Evolutionary conservation across 1,284 basidiomycete species (phyloP), one percentile per base, ranked within the genome.

Genomic region (Austropuccinia psidii): DNA sequence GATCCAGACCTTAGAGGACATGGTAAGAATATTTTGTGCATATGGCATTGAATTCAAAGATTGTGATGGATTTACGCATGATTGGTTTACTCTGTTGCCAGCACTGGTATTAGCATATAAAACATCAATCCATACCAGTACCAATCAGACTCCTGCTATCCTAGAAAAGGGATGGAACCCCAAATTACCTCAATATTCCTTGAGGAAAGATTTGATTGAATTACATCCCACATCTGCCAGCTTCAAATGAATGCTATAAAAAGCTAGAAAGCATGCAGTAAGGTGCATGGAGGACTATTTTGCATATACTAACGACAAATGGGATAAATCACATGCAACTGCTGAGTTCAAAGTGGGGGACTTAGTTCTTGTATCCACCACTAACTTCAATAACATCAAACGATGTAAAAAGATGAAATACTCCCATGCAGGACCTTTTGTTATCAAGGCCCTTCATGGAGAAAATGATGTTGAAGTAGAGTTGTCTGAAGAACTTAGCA

Each of bases 381-480:
- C 35, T 13, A 39, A 69, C 9, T 58, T 69, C 24, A 69, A 24
- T 9, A 69, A 55, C 21, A 24, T 69, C 0, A n/a, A 57, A 17
- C 39, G 52, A 1, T 24, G n/a, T 6, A 41, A 31, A n/a, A 69
- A 69, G 24, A 17, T 69, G 39, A 55, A 57, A 31, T 50, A 69
- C 31, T 19, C 50, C 0, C 58, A 57, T 57, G 35, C 58, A 31
- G 66, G 66, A 58, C 66, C 66, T 1, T 58, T 57, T 47, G 13
- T 69, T 0, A 24, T 69, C 0, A 52, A 35, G 11, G 17, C 8
- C 0, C 13, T 54, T 15, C 29, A 45, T 8, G 43, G 62, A 1
- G 17, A 13, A 4, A 65, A 65, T 21, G 62, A 39, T 3, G 47
- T 66, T 15, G 64, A 66, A 52, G 31, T 66, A 21, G 1, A 35